Base-by-base conservation (phyloP, 2,329 filamentous ascomycete genomes). In the Fusarium cyanostomum region DNA sequence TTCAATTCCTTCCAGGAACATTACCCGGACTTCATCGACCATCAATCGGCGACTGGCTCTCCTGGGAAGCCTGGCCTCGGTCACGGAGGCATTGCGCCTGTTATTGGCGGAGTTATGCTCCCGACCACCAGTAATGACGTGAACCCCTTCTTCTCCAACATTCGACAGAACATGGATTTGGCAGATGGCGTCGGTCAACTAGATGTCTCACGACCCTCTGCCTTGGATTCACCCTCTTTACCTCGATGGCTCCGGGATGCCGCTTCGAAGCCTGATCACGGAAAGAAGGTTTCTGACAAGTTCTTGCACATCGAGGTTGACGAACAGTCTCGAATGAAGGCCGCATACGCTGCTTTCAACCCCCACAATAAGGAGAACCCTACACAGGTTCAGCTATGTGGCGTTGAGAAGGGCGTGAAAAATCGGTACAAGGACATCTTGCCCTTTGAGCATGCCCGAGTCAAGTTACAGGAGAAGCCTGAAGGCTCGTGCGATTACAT, bases 361-460 rank as follows among this genome's bases (percentile, higher is more conserved):
- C 74, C 83, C 1, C 67, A 73, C 27, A 72, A 73, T 11, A 57
- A 67, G 8, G 66, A 67, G 9, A 66, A 57, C 31, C 62, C 55
- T 13, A 65, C 56, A 67, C 66, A 77, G 18, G 86, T 96, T 8
- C 90, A 92, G 68, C 87, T 99, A 48, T 95, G 92, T 0, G 95
- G 95, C 8, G 91, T 99, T 27, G 95, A 99, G 72, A 95, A 97
- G 75, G 95, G 95, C 8, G 87, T 84, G 15, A 98, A 98, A 80
- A 99, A 99, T 70, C 87, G 95, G 8, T 99, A 99, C 80, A 98
- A 97, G 79, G 96, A 97, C 68, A 97, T 98, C 53, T 89, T 96
- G 78, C 95, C 95, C 0, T 99, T 96, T 73, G 94, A 98, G 72
- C 95, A 99, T 76, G 89, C 92, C 3, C 84, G 95, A 57, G 95